Evolutionary conservation across 805 yeast species (phyloP).

Genomic region (Saccharomycopsis synnaedendra): DNA sequence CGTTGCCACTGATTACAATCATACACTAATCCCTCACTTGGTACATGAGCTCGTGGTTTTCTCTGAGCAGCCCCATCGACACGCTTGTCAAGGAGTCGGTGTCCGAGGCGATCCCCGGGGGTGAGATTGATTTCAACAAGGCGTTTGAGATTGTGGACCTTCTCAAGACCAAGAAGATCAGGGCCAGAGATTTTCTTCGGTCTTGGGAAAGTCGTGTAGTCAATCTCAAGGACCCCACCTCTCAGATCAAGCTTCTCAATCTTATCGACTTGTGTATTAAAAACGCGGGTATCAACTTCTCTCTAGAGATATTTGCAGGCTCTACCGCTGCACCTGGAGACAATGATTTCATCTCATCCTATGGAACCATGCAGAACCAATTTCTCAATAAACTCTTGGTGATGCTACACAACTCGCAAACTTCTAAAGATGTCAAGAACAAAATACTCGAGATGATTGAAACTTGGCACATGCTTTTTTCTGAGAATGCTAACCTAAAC

Average conservation of each 20-base stretch:
- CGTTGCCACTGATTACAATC: neutral
- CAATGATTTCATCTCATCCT: slow-evolving; percentile 7
- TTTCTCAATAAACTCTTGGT: slow-evolving; percentile 19
- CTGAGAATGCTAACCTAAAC: slow-evolving; percentile 49
- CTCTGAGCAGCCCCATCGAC: slow-evolving; percentile 18
- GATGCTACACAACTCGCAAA: slow-evolving; percentile 23
- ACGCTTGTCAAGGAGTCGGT: slow-evolving; percentile 53
- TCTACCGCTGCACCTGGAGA: slow-evolving; percentile 22
- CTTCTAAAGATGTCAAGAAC: slow-evolving; percentile 43
- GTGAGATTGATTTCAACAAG: slow-evolving; percentile 52
- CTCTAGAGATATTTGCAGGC: slow-evolving; percentile 70
- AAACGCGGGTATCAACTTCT: slow-evolving; percentile 83
- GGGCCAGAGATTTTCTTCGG: slow-evolving; percentile 77
- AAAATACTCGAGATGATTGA: slow-evolving; percentile 55
- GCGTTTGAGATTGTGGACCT: slow-evolving; percentile 83
- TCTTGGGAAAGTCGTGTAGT: slow-evolving; percentile 66
- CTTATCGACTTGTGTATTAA: slow-evolving; percentile 80
- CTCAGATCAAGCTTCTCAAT: slow-evolving; percentile 54
- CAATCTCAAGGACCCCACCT: slow-evolving; percentile 62
- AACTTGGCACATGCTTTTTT: slow-evolving; percentile 68
- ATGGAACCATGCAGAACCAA: slow-evolving; percentile 8
- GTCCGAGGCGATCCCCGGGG: slow-evolving; percentile 64
- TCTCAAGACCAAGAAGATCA: slow-evolving; percentile 69
- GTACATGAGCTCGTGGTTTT: slow-evolving; percentile 23
- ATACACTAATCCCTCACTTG: neutral